Conservation (phyloP, 2,329 filamentous ascomycete species). For the Amauroascus verrucosus region DNA sequence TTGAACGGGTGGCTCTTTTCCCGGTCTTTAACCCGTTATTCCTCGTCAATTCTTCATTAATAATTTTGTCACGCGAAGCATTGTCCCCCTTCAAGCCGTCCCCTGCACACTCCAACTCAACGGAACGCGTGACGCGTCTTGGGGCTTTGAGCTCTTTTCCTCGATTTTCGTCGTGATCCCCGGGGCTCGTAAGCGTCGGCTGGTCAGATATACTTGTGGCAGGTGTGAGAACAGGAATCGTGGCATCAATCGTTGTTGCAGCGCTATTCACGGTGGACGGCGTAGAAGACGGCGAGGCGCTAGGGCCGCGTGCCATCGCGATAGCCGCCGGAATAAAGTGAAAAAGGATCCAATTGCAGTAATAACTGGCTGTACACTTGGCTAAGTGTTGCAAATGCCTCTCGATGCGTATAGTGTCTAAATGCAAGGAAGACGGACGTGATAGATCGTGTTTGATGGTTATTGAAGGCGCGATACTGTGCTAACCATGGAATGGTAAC, state of each 20-base stretch:
- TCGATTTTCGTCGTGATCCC: slow-evolving; percentile 19
- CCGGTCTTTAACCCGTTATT: neutral
- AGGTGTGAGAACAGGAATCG: slow-evolving; percentile 35
- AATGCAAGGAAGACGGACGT: neutral
- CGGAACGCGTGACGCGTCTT: slow-evolving; percentile 33
- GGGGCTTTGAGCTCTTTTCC: slow-evolving; percentile 24
- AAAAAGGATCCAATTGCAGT: neutral
- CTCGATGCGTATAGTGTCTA: neutral
- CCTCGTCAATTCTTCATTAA: neutral
- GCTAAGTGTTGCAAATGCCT: neutral
- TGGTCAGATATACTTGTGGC: slow-evolving; percentile 36
- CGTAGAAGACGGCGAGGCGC: slow-evolving; percentile 2
- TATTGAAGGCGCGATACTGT: neutral
- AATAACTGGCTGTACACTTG: neutral
- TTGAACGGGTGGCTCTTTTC: neutral
- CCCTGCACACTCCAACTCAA: slow-evolving; percentile 18
- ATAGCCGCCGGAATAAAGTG: neutral
- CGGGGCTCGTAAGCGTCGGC: slow-evolving; percentile 31
- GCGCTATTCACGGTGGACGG: slow-evolving; percentile 9
- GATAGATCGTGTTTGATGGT: neutral
- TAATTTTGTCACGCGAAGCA: neutral
- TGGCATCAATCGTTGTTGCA: slow-evolving; percentile 16
- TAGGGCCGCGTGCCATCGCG: slow-evolving; percentile 10
- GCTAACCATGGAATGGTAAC: no score
- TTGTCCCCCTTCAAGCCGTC: neutral